Percentiles rank a stretch among this genome's conserved stretches.
Conservation (phyloP, 805 yeast species). For the Metschnikowia anglica region DNA sequence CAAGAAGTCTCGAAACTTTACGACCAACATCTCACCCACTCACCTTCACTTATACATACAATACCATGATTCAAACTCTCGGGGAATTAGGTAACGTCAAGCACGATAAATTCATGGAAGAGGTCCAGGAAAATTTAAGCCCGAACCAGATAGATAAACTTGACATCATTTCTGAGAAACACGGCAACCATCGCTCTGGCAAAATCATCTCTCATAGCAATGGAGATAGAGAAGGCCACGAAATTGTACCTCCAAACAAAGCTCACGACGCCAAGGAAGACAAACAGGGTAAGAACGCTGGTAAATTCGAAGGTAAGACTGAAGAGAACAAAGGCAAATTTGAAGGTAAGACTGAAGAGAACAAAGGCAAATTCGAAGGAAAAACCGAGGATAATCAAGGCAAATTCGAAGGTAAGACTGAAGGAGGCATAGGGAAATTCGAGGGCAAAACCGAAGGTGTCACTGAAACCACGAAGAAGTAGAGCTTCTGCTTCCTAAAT, state of each 20-base stretch:
- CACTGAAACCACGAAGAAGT: background rate
- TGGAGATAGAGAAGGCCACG: constrained; percentile 10
- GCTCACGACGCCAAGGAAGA: too few relatives aligned
- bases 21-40: too few relatives aligned
- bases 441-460: constrained; percentile 10
- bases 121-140: constrained; percentile 12
- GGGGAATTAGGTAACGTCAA: constrained; percentile 21
- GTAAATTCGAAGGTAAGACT: constrained; percentile 13
- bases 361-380: constrained; percentile 14
- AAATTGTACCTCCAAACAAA: constrained; percentile 6
- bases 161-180: constrained; percentile 10
- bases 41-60: background rate
- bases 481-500: too few relatives aligned
- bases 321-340: constrained; percentile 20
- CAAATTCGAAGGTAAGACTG: constrained; percentile 12
- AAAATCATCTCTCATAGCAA: constrained; percentile 7
- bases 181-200: background rate
- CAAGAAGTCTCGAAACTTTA: too few relatives aligned
- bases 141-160: constrained; percentile 11
- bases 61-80: constrained; percentile 11
- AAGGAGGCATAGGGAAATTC: constrained; percentile 13
- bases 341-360: constrained; percentile 12
- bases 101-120: constrained; percentile 5
- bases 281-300: too few relatives aligned
- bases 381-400: constrained; percentile 15